phyloP scores from a whole-genome alignment of 2,329 filamentous ascomycete genomes.

The Colletotrichum simmondsii region DNA sequence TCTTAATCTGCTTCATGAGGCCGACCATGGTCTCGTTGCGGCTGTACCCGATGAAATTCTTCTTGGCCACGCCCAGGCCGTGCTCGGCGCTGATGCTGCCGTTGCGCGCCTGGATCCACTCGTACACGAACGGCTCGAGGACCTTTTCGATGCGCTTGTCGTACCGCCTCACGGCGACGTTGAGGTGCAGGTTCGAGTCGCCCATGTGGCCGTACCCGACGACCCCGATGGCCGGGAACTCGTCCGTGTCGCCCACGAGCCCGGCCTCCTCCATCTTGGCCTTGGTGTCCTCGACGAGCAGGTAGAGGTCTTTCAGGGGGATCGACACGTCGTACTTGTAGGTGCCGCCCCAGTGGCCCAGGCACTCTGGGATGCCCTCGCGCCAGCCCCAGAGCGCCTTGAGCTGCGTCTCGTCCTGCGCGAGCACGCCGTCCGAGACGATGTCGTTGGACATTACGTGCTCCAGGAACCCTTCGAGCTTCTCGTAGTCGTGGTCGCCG shows the following conservation, averaged over 20 bases:
- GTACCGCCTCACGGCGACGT: slow-evolving; percentile 84
- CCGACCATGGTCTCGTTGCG: slow-evolving; percentile 86
- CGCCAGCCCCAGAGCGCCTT: slow-evolving; percentile 90
- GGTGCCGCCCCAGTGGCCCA: slow-evolving; percentile 91
- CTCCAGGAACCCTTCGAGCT: slow-evolving; percentile 90
- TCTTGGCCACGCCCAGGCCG: slow-evolving; percentile 93
- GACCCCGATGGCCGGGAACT: slow-evolving; percentile 86
- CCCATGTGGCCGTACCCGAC: slow-evolving; percentile 99
- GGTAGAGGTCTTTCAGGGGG: slow-evolving; percentile 86
- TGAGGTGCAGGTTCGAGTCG: slow-evolving; percentile 94
- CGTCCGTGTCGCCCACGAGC: slow-evolving; percentile 79
- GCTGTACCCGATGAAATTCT: slow-evolving; percentile 94
- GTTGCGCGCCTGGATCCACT: slow-evolving; percentile 90
- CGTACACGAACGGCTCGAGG: slow-evolving; percentile 95
- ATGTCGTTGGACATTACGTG: slow-evolving; percentile 90
- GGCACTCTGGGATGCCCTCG: slow-evolving; percentile 89
- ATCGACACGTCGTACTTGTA: slow-evolving; percentile 99
- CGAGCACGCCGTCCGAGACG: slow-evolving; percentile 88
- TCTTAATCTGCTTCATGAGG: slow-evolving; percentile 96
- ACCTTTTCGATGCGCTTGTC: slow-evolving; percentile 87
- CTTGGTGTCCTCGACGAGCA: slow-evolving; percentile 86
- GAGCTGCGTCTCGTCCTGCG: slow-evolving; percentile 92
- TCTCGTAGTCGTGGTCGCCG: slow-evolving; percentile 90
- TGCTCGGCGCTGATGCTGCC: slow-evolving; percentile 98
- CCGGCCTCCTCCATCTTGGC: slow-evolving; percentile 78